Conservation (phyloP, 768 basidiomycete genomes). For the Hygrophorus russula region DNA sequence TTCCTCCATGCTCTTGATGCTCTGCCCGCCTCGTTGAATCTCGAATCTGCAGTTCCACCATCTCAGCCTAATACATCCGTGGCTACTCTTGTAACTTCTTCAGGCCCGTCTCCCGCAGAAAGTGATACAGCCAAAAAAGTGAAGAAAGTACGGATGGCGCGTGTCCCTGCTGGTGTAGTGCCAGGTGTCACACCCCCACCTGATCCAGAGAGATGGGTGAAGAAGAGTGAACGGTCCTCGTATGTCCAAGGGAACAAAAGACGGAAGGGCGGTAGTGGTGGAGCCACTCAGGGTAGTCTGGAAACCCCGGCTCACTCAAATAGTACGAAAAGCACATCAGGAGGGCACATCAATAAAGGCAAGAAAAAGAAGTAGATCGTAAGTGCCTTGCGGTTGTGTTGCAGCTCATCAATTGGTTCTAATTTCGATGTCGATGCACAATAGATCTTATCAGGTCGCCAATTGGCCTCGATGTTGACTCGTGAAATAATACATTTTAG, state of each 20-base stretch:
- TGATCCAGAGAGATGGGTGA: slow-evolving; percentile 82
- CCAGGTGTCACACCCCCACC: slow-evolving; percentile 75
- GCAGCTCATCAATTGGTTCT: neutral
- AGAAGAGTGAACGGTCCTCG: slow-evolving; percentile 70
- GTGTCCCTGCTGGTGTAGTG: slow-evolving; percentile 65
- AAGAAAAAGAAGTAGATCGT: slow-evolving; percentile 54
- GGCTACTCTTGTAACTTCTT: slow-evolving; percentile 18
- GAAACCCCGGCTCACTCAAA: slow-evolving; percentile 21
- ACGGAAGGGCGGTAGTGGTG: slow-evolving; percentile 38
- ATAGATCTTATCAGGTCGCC: too few species aligned
- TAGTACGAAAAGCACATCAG: slow-evolving; percentile 21
- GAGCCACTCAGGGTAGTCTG: slow-evolving; percentile 57
- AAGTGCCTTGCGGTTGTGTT: neutral
- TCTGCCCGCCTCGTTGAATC: slow-evolving; percentile 38
- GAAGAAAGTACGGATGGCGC: slow-evolving; percentile 48
- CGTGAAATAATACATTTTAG: too few species aligned
- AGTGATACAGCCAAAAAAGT: slow-evolving; percentile 13
- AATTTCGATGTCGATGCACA: neutral
- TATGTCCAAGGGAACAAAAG: slow-evolving; percentile 44
- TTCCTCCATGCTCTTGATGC: slow-evolving; percentile 55
- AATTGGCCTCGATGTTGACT: too few species aligned
- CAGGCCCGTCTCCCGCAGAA: slow-evolving; percentile 21
- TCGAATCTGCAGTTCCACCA: slow-evolving; percentile 58
- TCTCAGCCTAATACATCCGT: slow-evolving; percentile 23
- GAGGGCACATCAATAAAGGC: slow-evolving; percentile 39